Conservation (phyloP, 2,329 filamentous ascomycete genomes). For the Ambrosiella cleistominuta region DNA sequence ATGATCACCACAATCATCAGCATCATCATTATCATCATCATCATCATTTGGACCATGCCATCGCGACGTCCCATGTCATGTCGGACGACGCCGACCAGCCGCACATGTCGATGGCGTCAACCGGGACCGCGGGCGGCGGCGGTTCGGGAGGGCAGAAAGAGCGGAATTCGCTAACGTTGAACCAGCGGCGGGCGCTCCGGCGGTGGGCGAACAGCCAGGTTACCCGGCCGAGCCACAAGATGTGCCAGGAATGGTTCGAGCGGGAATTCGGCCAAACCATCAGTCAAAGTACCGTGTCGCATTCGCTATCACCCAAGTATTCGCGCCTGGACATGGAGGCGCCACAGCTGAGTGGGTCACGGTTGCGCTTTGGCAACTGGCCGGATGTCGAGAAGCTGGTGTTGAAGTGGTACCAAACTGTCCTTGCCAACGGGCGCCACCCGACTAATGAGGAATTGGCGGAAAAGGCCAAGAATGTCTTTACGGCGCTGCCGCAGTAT, state of each 20-base stretch:
- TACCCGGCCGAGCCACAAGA: slow-evolving; percentile 40
- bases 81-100: background rate
- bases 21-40: background rate
- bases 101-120: background rate
- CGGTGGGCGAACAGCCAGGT: slow-evolving; percentile 41
- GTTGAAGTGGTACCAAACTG: slow-evolving; percentile 36
- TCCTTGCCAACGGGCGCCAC: slow-evolving; percentile 34
- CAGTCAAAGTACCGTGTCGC: slow-evolving; percentile 45
- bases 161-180: slow-evolving; percentile 42
- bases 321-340: slow-evolving; percentile 41
- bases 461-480: slow-evolving; percentile 43
- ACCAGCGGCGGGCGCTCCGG: slow-evolving; percentile 42
- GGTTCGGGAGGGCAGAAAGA: slow-evolving; percentile 21
- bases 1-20: background rate
- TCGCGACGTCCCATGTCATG: background rate
- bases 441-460: slow-evolving; percentile 45
- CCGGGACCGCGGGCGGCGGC: too few relatives aligned
- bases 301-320: slow-evolving; percentile 44
- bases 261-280: slow-evolving; percentile 40
- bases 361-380: slow-evolving; percentile 46
- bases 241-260: slow-evolving; percentile 47
- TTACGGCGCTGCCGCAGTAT: slow-evolving; percentile 39
- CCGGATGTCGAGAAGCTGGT: slow-evolving; percentile 44
- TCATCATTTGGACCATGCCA: background rate
- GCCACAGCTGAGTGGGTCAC: slow-evolving; percentile 43